phyloP scores from a whole-genome alignment of 192 early-diverging fungal species.

The Backusella luteola region DNA sequence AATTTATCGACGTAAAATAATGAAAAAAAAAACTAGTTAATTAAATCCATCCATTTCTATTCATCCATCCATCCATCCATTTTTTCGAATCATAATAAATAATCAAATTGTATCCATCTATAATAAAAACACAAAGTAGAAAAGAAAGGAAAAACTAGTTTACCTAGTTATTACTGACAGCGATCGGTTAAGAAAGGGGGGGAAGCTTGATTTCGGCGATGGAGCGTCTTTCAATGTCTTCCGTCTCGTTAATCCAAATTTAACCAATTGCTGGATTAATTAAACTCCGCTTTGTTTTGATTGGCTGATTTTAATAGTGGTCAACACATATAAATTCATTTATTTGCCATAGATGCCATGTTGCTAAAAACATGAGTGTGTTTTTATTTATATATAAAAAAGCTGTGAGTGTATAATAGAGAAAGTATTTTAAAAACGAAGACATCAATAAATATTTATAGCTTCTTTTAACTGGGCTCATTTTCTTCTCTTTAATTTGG shows the following conservation, averaged over 20 bases:
- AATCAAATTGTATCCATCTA: background rate
- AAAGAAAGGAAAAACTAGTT: background rate
- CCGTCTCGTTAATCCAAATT: background rate
- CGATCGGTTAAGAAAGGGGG: conserved; percentile 19
- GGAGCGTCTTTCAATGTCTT: background rate
- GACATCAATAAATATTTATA: background rate
- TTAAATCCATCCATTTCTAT: conserved; percentile 3
- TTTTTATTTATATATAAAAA: too few relatives aligned
- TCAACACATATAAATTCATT: background rate
- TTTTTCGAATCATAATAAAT: background rate
- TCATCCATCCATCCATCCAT: conserved; percentile 6
- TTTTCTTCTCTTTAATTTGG: too few relatives aligned
- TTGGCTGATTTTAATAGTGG: background rate
- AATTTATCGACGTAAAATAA: background rate
- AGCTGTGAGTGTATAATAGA: background rate
- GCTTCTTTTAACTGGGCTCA: background rate
- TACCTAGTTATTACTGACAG: conserved; percentile 18
- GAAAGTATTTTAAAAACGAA: background rate
- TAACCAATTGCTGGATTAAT: background rate
- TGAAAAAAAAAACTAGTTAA: background rate
- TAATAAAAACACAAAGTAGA: background rate
- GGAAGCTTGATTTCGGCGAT: background rate
- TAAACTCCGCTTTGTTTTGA: background rate
- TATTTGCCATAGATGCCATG: too few relatives aligned
- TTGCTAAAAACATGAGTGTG: too few relatives aligned